Base-by-base conservation (phyloP, 257 asterid genomes). In the Solanum virginianum region DNA sequence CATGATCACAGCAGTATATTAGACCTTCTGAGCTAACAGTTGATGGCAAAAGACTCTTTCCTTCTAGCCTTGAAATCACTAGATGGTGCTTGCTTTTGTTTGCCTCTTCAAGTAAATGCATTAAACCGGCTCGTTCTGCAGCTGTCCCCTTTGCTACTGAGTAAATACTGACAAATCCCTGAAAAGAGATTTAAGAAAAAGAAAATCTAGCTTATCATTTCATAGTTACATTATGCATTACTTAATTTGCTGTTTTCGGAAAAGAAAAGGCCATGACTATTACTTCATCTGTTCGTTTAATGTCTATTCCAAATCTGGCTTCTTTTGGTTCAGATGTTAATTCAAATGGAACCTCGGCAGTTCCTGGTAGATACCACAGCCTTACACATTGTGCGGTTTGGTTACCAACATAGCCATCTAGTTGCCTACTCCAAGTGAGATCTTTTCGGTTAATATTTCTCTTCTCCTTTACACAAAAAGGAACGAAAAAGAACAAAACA, bases 11-110 rank as follows among this genome's bases (percentile, higher is more conserved):
- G 24, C 94, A 92, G 45, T 91, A 88, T 53, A 90, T 89, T 80
- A 88, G 62, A 36, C 94, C 93, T 13, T 88, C 89, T 0, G 91
- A 71, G 85, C 90, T 88, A 4, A 91, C 93, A 0, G 82, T 87
- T 47, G 94, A 89, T 18, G 93, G 94, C 90, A 91, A 82, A 63
- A 92, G 59, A 80, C 93, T 89, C 85, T 91, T 92, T 53, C 95
- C 95, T 80, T 88, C 91, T 65, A 92, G 85, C 91, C 93, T 86
- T 24, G 94, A 92, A 68, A 92, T 83, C 85, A 92, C 91, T 17
- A 90, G 87, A 22, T 84, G 83, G 70, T 90, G 87, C 26, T 85
- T 77, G 3, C 80, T 89, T 75, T 54, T 82, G 60, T 83, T 86
- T 16, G 92, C 93, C 82, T 89, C 86, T 72, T 92, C 91, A 4